Evolutionary conservation across 1,284 basidiomycete genomes (phyloP).

Genomic region (Afroboletus lepidellus): DNA sequence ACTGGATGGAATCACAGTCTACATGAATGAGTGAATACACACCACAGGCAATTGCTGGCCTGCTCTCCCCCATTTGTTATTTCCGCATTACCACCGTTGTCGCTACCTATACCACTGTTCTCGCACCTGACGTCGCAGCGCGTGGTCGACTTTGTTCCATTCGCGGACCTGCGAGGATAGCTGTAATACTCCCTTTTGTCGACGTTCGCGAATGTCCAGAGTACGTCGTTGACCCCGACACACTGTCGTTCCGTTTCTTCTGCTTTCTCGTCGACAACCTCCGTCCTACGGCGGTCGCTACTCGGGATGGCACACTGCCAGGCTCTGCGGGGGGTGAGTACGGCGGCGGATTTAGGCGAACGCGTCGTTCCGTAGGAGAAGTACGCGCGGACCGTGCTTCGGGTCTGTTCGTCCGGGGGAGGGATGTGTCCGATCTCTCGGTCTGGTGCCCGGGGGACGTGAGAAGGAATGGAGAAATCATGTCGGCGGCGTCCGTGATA

Average conservation of each 20-base stretch:
- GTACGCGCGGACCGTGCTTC: constrained; percentile 10
- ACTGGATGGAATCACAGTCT: too few relatives aligned
- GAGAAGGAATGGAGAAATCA: constrained; percentile 27
- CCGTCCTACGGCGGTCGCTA: neutral
- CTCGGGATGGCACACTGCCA: neutral
- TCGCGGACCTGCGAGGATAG: neutral
- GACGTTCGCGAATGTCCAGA: constrained; percentile 12
- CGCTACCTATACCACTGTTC: neutral
- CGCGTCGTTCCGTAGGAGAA: constrained; percentile 9
- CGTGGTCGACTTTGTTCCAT: neutral
- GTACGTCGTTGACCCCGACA: constrained; percentile 8
- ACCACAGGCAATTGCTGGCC: constrained; percentile 2
- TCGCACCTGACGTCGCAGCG: neutral
- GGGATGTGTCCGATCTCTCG: neutral
- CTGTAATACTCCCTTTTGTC: neutral
- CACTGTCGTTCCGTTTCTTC: neutral
- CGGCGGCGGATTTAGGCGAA: constrained; percentile 27
- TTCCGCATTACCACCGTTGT: neutral
- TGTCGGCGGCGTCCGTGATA: constrained; percentile 18
- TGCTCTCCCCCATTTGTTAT: neutral
- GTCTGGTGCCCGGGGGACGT: constrained; percentile 4
- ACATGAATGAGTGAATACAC: constrained; percentile 1
- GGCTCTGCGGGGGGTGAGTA: constrained; percentile 13
- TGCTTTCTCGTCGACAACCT: constrained; percentile 2
- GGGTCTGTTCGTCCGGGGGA: neutral